Evolutionary conservation across 2,329 filamentous ascomycete genomes (phyloP).

Genomic region (Stenocarpella maydis): DNA sequence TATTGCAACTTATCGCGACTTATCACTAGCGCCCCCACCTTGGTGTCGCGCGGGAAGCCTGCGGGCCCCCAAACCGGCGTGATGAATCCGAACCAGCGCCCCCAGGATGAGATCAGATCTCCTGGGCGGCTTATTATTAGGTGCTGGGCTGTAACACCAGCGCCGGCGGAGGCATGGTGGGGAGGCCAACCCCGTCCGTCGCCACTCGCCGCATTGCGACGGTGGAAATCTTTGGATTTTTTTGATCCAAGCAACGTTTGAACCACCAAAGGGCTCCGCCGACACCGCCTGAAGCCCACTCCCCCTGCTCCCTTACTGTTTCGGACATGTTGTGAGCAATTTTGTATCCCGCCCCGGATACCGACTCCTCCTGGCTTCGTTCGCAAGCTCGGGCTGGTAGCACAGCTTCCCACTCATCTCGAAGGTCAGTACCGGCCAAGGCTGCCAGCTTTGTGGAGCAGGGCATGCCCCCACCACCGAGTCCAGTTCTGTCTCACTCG

Average conservation of each 20-base stretch:
- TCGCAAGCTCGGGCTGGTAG: neutral
- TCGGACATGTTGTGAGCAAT: conserved; percentile 4
- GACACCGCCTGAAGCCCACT: conserved; percentile 13
- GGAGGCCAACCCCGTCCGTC: conserved; percentile 18
- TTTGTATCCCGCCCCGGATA: conserved; percentile 6
- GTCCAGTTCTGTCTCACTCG: conserved; percentile 4
- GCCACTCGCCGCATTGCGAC: conserved; percentile 18
- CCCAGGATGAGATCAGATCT: conserved; percentile 20
- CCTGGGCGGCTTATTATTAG: conserved; percentile 7
- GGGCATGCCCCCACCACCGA: conserved; percentile 21
- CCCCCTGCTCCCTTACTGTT: conserved; percentile 1
- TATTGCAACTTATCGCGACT: conserved; percentile 28
- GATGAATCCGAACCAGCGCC: conserved; percentile 26
- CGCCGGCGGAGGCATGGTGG: neutral
- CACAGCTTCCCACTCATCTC: neutral
- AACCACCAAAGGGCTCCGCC: neutral
- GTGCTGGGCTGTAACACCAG: conserved; percentile 23
- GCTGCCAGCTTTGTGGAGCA: conserved; percentile 1
- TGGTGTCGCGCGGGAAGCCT: conserved; percentile 2
- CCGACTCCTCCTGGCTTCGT: conserved; percentile 1
- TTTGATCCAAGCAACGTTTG: conserved; percentile 7
- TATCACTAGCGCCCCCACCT: conserved; percentile 17
- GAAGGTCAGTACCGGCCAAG: neutral
- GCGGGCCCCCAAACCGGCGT: conserved; percentile 13
- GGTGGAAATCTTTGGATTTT: neutral